These are phyloP conservation scores for Huiozyma naganishii DNA, from an alignment of 805 yeast genomes.

Conservation along the genomic window DNA sequence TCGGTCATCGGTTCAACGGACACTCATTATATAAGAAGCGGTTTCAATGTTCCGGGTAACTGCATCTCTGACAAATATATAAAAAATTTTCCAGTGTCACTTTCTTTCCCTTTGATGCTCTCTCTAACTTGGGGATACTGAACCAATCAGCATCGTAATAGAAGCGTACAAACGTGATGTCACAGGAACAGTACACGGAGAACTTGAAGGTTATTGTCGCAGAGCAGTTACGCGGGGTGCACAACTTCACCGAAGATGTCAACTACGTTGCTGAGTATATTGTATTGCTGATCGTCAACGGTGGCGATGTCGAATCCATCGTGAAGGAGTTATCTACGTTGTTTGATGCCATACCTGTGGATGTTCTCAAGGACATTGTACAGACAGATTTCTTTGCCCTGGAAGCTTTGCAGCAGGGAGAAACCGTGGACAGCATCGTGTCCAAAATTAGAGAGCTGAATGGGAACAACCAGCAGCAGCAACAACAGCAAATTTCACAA, in stretches of 20 bases:
- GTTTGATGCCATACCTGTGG: conserved; percentile 51
- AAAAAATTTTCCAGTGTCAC: too few relatives aligned
- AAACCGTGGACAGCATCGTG: conserved; percentile 22
- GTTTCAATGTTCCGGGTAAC: too few relatives aligned
- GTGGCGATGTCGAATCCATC: conserved; percentile 51
- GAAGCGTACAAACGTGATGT: conserved; percentile 8
- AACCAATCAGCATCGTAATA: too few relatives aligned
- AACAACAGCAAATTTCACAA: conserved; percentile 4
- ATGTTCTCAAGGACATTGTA: conserved; percentile 47
- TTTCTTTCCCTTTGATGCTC: too few relatives aligned
- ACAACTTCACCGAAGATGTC: conserved; percentile 39
- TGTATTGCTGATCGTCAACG: conserved; percentile 57
- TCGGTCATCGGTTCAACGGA: too few relatives aligned
- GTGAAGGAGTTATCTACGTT: conserved; percentile 49
- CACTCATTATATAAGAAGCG: too few relatives aligned
- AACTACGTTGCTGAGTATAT: conserved; percentile 65
- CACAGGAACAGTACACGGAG: conserved; percentile 24
- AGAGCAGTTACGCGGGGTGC: conserved; percentile 30
- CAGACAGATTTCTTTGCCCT: conserved; percentile 49
- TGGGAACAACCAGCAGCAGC: conserved; percentile 4
- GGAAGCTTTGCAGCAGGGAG: conserved; percentile 31
- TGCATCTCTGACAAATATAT: too few relatives aligned
- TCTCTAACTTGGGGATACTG: too few relatives aligned
- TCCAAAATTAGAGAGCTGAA: conserved; percentile 20
- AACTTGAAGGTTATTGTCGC: conserved; percentile 36